Conservation (phyloP, 768 basidiomycete genomes). For the Clitopilus hobsonii region DNA sequence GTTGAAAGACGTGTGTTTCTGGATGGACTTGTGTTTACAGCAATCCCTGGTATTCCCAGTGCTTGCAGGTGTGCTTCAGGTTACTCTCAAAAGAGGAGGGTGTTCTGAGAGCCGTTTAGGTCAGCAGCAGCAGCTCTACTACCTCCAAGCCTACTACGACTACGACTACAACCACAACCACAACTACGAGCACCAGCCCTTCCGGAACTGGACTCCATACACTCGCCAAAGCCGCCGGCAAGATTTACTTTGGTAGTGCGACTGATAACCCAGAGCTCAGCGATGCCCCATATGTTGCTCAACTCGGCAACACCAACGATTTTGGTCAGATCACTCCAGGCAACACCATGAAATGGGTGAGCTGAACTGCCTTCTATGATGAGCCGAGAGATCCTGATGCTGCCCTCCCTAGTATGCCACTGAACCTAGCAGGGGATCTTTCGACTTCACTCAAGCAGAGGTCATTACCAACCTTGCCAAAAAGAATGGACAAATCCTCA, state of each 20-base stretch:
- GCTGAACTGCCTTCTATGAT: no score
- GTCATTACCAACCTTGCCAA: conserved; percentile 38
- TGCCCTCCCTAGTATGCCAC: conserved; percentile 39
- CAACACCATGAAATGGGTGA: conserved; percentile 56
- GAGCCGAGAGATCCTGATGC: no score
- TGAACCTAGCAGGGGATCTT: conserved; percentile 41
- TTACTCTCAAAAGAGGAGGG: no score
- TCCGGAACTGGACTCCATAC: conserved; percentile 31
- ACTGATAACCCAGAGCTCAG: conserved; percentile 43
- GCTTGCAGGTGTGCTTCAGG: conserved; percentile 24
- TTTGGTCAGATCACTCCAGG: conserved; percentile 46
- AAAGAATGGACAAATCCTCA: conserved; percentile 40
- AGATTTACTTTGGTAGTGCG: conserved; percentile 45
- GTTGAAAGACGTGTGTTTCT: conserved; percentile 30
- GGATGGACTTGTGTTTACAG: conserved; percentile 31
- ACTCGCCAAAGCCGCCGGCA: conserved; percentile 43
- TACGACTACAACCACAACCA: conserved; percentile 9
- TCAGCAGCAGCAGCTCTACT: conserved; percentile 8
- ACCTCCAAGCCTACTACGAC: neutral
- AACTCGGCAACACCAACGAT: conserved; percentile 30
- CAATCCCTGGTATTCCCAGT: conserved; percentile 43
- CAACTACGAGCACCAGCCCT: conserved; percentile 11
- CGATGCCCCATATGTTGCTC: conserved; percentile 33
- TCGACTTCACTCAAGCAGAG: conserved; percentile 43
- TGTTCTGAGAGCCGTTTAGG: no score